Conservation (phyloP, 1,139 yeast species). For the Pichia sp. region DNA sequence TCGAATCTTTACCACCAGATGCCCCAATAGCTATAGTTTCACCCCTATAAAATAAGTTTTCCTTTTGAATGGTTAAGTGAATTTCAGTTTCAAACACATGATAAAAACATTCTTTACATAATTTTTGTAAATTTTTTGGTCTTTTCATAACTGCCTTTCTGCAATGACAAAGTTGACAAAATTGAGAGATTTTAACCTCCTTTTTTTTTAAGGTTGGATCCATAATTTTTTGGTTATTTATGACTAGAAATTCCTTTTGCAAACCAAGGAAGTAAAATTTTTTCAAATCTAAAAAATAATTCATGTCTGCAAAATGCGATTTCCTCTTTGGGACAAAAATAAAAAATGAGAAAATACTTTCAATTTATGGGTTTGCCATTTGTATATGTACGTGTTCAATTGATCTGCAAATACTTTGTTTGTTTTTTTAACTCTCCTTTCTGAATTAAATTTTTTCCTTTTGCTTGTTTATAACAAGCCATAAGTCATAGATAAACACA, state of each 20-base stretch:
- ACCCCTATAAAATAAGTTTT: constrained; percentile 66
- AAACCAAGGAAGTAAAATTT: neutral
- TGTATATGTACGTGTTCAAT: neutral
- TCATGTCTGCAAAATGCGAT: neutral
- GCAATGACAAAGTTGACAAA: constrained; percentile 81
- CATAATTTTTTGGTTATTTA: neutral
- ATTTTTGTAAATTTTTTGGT: constrained; percentile 84
- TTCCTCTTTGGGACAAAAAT: neutral
- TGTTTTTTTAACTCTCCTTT: too few relatives aligned
- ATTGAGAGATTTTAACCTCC: constrained; percentile 21
- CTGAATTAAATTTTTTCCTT: neutral
- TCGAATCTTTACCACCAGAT: constrained; percentile 97
- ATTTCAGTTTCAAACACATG: constrained; percentile 92
- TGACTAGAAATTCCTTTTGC: neutral
- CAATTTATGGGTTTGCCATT: neutral
- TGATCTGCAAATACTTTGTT: too few relatives aligned
- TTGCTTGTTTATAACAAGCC: neutral
- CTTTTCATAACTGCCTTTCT: constrained; percentile 84
- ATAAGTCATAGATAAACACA: neutral
- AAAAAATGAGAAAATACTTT: neutral
- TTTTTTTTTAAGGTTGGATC: constrained; percentile 8
- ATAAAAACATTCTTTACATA: constrained; percentile 90
- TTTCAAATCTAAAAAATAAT: neutral
- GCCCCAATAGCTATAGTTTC: constrained; percentile 96
- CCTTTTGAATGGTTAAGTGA: constrained; percentile 75